A percentile compares a stretch with the other conserved stretches of the same genome.
These are phyloP conservation scores for Collybiopsis confluens DNA, from an alignment of 768 basidiomycete genomes.

Conservation along the genomic window DNA sequence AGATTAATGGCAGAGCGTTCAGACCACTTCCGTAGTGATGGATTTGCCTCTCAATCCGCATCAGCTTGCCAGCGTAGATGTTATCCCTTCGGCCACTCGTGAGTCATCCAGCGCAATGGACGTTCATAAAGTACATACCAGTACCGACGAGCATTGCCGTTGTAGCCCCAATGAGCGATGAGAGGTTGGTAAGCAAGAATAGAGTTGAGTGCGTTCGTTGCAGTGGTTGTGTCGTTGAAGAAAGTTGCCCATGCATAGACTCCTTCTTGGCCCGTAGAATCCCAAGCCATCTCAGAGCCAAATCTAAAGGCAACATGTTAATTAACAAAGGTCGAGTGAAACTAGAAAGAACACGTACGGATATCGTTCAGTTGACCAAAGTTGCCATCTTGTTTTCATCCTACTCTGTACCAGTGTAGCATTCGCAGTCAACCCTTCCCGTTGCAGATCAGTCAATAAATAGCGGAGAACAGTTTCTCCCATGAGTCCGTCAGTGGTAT, in stretches of 20 bases:
- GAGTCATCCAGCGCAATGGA: neutral
- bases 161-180: slow-evolving; percentile 59
- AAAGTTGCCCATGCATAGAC: slow-evolving; percentile 51
- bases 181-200: slow-evolving; percentile 54
- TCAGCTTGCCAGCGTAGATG: slow-evolving; percentile 49
- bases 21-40: slow-evolving; percentile 58
- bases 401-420: slow-evolving; percentile 41
- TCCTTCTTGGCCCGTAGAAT: slow-evolving; percentile 52
- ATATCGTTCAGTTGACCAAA: slow-evolving; percentile 46
- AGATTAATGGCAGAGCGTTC: slow-evolving; percentile 50
- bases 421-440: slow-evolving; percentile 46
- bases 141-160: slow-evolving; percentile 55
- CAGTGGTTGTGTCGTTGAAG: slow-evolving; percentile 49
- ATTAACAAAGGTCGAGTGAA: neutral
- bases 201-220: slow-evolving; percentile 49
- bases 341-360: slow-evolving; percentile 32
- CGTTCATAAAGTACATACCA: slow-evolving; percentile 39
- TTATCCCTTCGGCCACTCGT: slow-evolving; percentile 40
- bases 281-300: slow-evolving; percentile 59
- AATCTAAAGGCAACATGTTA: slow-evolving; percentile 29
- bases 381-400: slow-evolving; percentile 40
- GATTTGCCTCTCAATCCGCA: slow-evolving; percentile 50
- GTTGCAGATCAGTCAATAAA: slow-evolving; percentile 44
- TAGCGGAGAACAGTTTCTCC: slow-evolving; percentile 50
- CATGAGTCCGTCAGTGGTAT: slow-evolving; percentile 46